A percentile compares a stretch with the other conserved stretches of the same genome.
These are phyloP conservation scores for Tuctoria greenei DNA, from an alignment of 176 grass and related monocot genomes.

Conservation along the genomic window DNA sequence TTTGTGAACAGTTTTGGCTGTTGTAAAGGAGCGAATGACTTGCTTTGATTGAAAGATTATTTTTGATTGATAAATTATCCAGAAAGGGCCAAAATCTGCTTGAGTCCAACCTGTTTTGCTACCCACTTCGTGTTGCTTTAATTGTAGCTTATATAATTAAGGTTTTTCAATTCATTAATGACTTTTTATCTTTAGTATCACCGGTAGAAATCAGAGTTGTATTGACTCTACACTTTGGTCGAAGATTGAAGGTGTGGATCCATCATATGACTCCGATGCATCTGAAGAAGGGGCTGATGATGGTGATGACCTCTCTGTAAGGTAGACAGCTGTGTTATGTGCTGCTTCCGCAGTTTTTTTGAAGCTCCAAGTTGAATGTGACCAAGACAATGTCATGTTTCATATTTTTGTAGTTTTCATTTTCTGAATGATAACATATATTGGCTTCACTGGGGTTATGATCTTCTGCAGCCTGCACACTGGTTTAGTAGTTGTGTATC, in stretches of 20 bases:
- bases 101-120: not conserved
- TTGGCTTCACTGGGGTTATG: not conserved
- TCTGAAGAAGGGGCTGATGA: conserved; percentile 59
- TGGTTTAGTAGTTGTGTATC: conserved; percentile 18
- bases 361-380: conserved; percentile 34
- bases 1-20: not conserved
- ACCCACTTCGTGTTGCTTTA: not conserved
- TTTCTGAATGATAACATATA: conserved; percentile 18
- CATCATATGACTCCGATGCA: conserved; percentile 55
- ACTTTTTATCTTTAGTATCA: conserved; percentile 44
- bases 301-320: conserved; percentile 78
- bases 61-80: not conserved
- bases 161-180: conserved; percentile 30
- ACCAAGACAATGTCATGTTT: conserved; percentile 19
- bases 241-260: conserved; percentile 69
- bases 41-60: not conserved
- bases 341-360: conserved; percentile 24
- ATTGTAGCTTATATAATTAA: conserved; percentile 11
- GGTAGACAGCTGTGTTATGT: conserved; percentile 47
- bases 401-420: conserved; percentile 15
- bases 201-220: conserved; percentile 40
- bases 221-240: conserved; percentile 64
- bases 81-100: conserved; percentile 5
- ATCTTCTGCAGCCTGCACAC: not conserved
- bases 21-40: not conserved